Base-by-base conservation (phyloP, 352 stramenopile genomes). In the Elongisporangium anandrum region DNA sequence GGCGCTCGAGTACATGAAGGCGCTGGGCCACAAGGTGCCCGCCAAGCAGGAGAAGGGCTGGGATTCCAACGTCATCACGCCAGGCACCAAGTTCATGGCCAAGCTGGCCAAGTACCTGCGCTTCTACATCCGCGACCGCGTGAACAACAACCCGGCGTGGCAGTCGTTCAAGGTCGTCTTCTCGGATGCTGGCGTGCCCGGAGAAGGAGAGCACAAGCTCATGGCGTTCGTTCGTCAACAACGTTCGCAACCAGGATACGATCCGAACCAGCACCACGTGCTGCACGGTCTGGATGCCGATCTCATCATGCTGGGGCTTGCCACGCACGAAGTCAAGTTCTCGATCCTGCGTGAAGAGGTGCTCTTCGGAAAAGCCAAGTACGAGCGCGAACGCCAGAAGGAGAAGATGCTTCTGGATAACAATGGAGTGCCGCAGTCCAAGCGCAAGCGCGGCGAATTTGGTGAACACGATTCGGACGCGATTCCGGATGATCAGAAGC, bases 1-100 rank as follows among this genome's bases (percentile, higher is more conserved):
- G 57, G 90, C 97, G 6, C 75, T 96, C 50, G 79, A 97, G 61
- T 95, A 97, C 70, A 92, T 99, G 76, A 81, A 82, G 41, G 84
- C 92, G 38, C 79, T 97, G 60, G 88, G 88, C 12, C 83, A 96
- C 56, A 89, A 90, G 38, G 70, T 94, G 22, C 83, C 87, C 19
- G 71, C 62, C 4, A 89, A 91, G 59, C 84, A 97, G 59, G 71
- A 88, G 50, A 83, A 89, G 52, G 64, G 84, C 3, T 99, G 96
- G 94, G 98, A 99, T 83, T 99, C 94, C 56, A 99, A 99, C 81
- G 95, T 99, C 38, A 99, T 99, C 75, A 99, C 98, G 8, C 98
- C 98, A 0, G 97, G 97, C 10, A 99, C 97, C 20, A 92, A 96
- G 62, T 99, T 99, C 72, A 99, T 99, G 96, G 77, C 96, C 54